phyloP scores from a whole-genome alignment of 1,284 basidiomycete genomes.

The Vanrija pseudolonga region DNA sequence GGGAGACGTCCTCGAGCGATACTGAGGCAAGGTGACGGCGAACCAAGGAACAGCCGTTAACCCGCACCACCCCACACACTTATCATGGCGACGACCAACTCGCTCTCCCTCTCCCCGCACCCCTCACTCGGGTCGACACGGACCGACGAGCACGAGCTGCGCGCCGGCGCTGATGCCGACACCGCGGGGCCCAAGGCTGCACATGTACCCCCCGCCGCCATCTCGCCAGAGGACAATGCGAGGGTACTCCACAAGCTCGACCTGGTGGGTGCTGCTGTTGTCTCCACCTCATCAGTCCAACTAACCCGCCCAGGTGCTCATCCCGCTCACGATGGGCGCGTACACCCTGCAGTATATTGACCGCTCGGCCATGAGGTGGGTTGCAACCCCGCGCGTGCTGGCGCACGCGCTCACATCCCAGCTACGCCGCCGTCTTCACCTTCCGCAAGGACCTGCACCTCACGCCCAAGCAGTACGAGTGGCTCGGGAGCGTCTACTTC shows the following conservation, averaged over 20 bases:
- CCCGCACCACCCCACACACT: too few species aligned
- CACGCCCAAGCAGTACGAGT: constrained; percentile 26
- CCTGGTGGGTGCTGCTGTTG: constrained; percentile 13
- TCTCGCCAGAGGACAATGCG: constrained; percentile 25
- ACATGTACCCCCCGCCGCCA: constrained; percentile 17
- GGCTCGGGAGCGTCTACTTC: constrained; percentile 28
- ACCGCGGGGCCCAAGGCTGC: not conserved
- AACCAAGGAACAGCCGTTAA: too few species aligned
- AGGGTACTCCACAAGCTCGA: constrained; percentile 41
- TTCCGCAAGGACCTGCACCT: constrained; percentile 36
- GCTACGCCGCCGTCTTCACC: constrained; percentile 42
- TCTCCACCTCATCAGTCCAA: too few species aligned
- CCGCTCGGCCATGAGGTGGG: constrained; percentile 40
- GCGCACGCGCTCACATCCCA: not conserved
- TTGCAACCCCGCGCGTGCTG: not conserved
- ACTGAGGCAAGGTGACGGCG: too few species aligned
- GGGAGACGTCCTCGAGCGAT: too few species aligned
- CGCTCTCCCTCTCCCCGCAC: not conserved
- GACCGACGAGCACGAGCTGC: constrained; percentile 15
- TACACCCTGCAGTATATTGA: constrained; percentile 48
- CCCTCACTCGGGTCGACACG: constrained; percentile 8
- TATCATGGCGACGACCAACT: not conserved
- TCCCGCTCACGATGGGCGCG: constrained; percentile 41
- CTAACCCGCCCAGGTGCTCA: constrained; percentile 19
- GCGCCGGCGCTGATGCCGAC: too few species aligned